These are phyloP conservation scores for Coleophoma eucalyptorum DNA, from an alignment of 2,329 filamentous ascomycete genomes.

Conservation along the genomic window DNA sequence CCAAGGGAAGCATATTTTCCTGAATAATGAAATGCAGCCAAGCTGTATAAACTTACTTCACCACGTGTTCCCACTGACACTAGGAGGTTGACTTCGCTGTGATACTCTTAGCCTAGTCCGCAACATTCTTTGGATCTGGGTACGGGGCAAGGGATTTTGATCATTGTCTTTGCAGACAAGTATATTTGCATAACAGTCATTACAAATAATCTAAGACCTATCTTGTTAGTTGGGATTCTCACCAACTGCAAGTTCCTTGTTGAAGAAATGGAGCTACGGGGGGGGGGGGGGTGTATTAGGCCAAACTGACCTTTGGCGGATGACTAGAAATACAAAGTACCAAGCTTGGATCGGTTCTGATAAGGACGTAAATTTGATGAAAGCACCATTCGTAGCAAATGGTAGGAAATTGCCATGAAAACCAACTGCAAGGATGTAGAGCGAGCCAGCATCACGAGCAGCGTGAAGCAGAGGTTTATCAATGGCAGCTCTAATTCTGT, in stretches of 20 bases:
- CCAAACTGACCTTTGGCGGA: background rate
- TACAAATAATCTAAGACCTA: conserved; percentile 14
- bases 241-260: conserved; percentile 21
- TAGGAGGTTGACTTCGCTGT: conserved; percentile 13
- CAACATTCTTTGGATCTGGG: conserved; percentile 21
- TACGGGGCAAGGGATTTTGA: conserved; percentile 35
- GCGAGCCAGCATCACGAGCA: conserved; percentile 1
- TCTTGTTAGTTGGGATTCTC: conserved; percentile 15
- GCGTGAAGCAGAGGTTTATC: conserved; percentile 11
- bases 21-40: conserved; percentile 8
- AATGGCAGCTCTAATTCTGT: conserved; percentile 36
- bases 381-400: background rate
- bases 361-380: background rate
- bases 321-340: background rate
- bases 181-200: conserved; percentile 11
- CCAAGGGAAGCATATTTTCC: conserved; percentile 27
- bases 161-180: conserved; percentile 19
- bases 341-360: background rate
- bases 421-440: conserved; percentile 3
- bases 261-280: conserved; percentile 22
- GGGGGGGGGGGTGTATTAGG: conserved; percentile 18
- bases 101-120: conserved; percentile 1
- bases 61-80: conserved; percentile 8
- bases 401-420: background rate
- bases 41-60: conserved; percentile 12